Conservation (phyloP, 163 green algal species). For the Scenedesmus sp. region DNA sequence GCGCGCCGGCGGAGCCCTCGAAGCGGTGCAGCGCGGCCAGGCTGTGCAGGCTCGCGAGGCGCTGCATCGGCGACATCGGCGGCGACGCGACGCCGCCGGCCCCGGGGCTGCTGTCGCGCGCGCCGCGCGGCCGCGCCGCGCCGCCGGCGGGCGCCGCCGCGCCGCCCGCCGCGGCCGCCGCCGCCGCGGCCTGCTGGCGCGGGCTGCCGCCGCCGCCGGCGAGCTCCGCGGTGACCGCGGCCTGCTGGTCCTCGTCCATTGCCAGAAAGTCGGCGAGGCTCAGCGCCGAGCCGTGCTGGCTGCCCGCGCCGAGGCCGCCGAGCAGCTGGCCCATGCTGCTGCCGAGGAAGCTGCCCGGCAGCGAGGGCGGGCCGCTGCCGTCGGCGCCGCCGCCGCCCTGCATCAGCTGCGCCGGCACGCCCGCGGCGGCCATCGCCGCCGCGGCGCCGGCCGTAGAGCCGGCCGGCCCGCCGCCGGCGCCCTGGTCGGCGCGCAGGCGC, state of each 20-base stretch:
- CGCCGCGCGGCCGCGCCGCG: not conserved
- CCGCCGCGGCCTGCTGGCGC: not conserved
- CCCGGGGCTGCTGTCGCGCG: not conserved
- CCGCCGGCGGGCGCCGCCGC: not conserved
- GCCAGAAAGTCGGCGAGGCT: slow-evolving; percentile 31
- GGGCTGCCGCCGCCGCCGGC: not conserved
- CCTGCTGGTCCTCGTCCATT: slow-evolving; percentile 41
- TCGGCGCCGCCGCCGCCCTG: not conserved
- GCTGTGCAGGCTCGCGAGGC: slow-evolving; percentile 1
- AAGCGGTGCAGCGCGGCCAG: slow-evolving; percentile 1
- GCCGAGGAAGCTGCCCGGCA: slow-evolving; percentile 36
- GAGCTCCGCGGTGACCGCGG: no score
- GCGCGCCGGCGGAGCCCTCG: slow-evolving; percentile 1
- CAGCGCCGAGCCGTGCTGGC: slow-evolving; percentile 30
- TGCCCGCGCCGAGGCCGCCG: not conserved
- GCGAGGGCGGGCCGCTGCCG: slow-evolving; percentile 1
- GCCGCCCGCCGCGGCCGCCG: slow-evolving; percentile 3
- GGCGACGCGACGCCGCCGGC: slow-evolving; percentile 14
- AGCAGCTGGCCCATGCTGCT: slow-evolving; percentile 27
- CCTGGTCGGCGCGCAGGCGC: slow-evolving; percentile 14
- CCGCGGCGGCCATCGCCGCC: not conserved
- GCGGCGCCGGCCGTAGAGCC: not conserved
- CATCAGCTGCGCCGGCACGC: not conserved
- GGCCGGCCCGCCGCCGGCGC: not conserved
- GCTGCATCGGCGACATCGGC: slow-evolving; percentile 17